Base-by-base conservation (phyloP, 2,329 filamentous ascomycete genomes). In the Neonectria coccinea region DNA sequence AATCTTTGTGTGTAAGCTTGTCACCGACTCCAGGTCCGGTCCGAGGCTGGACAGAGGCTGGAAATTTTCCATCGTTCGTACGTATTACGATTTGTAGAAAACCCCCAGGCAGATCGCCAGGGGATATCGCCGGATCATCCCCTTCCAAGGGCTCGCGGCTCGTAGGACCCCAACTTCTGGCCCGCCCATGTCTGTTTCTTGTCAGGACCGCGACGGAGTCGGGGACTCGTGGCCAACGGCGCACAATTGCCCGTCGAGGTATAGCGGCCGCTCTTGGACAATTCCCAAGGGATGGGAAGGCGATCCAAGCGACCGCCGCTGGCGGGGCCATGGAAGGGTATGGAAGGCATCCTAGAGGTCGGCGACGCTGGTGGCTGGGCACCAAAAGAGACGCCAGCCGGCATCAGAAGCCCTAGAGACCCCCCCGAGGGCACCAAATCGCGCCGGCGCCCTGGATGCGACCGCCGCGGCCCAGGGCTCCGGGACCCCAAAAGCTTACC, bases 201-300 rank as follows among this genome's bases (percentile, higher is more conserved):
- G 39, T n/a, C 36, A 41, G 39, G 62, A 18, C 33, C 31, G 62
- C 45, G 48, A 51, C 50, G 33, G 14, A 36, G 12, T 36, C 31
- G 31, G 59, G 62, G 33, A 56, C 70, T 73, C 63, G 64, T 73
- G 69, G 68, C 59, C 52, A 54, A 71, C 63, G 69, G 70, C 67
- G 66, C 52, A 59, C 33, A 55, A 51, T 62, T 74, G 63, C 71
- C 70, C 52, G 54, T 67, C 59, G 5, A n/a, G 69, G 71, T 45
- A 66, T 70, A 74, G 72, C 59, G 71, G 62, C 71, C 69, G 66
- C 55, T 52, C 50, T 62, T 64, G 65, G 62, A 55, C 65, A 67
- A 65, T 62, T 70, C 61, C 71, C 70, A 73, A 65, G 62, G 50
- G 70, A 69, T 69, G 64, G 70, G 71, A 71, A 74, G 59, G 39